Evolutionary conservation across 495 filamentous ascomycete species (phyloP), one percentile per base, ranked within the genome.

Genomic region (Paragyromitra xinjiangensis): DNA sequence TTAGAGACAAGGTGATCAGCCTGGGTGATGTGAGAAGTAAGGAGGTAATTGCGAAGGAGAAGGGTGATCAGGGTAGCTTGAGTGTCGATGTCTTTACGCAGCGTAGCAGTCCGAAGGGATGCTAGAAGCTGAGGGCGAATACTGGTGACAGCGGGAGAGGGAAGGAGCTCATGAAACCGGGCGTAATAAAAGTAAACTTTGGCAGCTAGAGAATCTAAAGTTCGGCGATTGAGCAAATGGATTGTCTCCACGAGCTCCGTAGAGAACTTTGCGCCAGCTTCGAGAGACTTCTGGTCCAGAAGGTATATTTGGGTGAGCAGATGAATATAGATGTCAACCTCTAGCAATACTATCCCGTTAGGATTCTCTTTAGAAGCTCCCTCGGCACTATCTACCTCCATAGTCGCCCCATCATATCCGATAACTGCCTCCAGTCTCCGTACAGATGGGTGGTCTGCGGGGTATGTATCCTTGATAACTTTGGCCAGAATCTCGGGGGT

Each of bases 121-220:
- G 92, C 88, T 61, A 99, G 88, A 45, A 99, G 88, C 72, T 91
- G 90, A 53, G 94, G 92, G 50, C 96, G 93, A 81, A 97, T 95
- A 22, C 88, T 88, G 1, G 93, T 89, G 16, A 95, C 93, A 74
- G 91, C 89, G 19, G 93, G 91, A 24, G 94, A 95, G 16, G 95
- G 95, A 69, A 96, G 92, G 26, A 94, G 87, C 87, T 99, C 95
- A 84, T 90, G 92, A 87, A 98, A 98, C 69, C 98, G 86, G 59
- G 92, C 93, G 84, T 93, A 97, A 86, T 99, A 99, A 84, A 97
- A 98, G 88, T 98, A 99, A 69, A 95, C 93, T 83, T 94, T 94
- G 51, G 95, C 94, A 63, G 94, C 93, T 39, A 99, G 90, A 55
- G 94, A 92, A 82, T 99, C 95, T 73, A 99, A 86, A 16, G 95